Evolutionary conservation across 148 eudicot species (phyloP), one percentile per base, ranked within the genome.

Genomic region (Cornus florida): DNA sequence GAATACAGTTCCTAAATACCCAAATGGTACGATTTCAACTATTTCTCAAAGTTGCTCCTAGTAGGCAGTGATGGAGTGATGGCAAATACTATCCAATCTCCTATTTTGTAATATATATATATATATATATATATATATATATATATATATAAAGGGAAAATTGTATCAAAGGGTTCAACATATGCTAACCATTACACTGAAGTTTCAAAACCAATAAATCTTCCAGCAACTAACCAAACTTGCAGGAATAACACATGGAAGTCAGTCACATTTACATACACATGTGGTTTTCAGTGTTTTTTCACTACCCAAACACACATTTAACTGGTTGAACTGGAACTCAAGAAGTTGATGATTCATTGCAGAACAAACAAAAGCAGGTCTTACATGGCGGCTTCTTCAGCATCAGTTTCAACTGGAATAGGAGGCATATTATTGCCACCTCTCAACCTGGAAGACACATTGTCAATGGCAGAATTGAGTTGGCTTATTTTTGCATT

Each of bases 391-490:
- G 90, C 80, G 50, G 94, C 90, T 85, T 91, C 94, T 82, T 88
- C 93, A 43, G 91, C 82, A 72, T 90, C 94, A 68, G 82, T 71
- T 73, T 91, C 91, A 80, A 86, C 79, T 20, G 94, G 94, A n/a
- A 82, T 88, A 33, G 81, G 64, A 38, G 94, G 84, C 75, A 69
- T 72, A n/a, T 86, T 90, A 46, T 86, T 87, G 69, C 90, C 88
- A 67, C 97, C 97, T 84, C 93, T 86, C 85, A 93, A 83, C 39
- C 97, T 90, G 39, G 95, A 78, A n/a, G 95, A 87, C n/a, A 93
- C 97, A 71, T 89, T 91, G 89, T 93, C 97, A 69, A 93, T 93
- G 53, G 98, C 96, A n/a, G 96, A 79, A 88, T 92, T 93, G 65
- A 93, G 90, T 79, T 93, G 96, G 80, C 89, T 82, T 70, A 93